Evolutionary conservation across 2,329 filamentous ascomycete species (phyloP).

Genomic region (Apiospora kogelbergensis): DNA sequence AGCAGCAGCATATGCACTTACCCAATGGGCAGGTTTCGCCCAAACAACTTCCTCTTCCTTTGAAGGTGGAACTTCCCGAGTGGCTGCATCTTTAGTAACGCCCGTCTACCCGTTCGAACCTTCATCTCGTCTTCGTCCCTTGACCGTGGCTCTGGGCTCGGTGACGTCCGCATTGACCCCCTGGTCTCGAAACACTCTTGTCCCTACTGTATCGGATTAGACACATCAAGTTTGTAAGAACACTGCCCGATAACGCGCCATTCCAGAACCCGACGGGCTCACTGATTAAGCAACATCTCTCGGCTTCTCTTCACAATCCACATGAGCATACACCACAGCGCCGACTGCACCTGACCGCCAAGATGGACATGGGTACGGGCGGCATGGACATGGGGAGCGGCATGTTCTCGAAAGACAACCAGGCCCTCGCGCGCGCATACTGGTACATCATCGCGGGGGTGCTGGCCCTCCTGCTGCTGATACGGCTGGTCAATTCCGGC

Average conservation of each 20-base stretch:
- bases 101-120: neutral
- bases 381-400: conserved; percentile 30
- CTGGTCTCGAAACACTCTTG: neutral
- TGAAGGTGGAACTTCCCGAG: neutral
- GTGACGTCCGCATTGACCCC: neutral
- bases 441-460: conserved; percentile 59
- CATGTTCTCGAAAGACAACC: conserved; percentile 46
- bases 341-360: neutral
- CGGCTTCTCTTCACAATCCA: conserved; percentile 20
- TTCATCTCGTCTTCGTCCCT: neutral
- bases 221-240: neutral
- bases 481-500: conserved; percentile 44
- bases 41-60: neutral
- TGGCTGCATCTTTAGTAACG: neutral
- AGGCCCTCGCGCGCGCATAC: conserved; percentile 52
- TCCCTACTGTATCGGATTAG: too few species aligned
- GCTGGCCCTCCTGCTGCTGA: conserved; percentile 39
- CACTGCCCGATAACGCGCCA: too few species aligned
- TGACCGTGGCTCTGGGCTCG: neutral
- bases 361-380: conserved; percentile 26
- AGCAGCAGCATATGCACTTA: neutral
- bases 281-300: neutral
- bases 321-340: too few species aligned
- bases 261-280: neutral
- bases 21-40: neutral